Evolutionary conservation across 2,329 filamentous ascomycete species (phyloP).

Genomic region (Penicillium sp.): DNA sequence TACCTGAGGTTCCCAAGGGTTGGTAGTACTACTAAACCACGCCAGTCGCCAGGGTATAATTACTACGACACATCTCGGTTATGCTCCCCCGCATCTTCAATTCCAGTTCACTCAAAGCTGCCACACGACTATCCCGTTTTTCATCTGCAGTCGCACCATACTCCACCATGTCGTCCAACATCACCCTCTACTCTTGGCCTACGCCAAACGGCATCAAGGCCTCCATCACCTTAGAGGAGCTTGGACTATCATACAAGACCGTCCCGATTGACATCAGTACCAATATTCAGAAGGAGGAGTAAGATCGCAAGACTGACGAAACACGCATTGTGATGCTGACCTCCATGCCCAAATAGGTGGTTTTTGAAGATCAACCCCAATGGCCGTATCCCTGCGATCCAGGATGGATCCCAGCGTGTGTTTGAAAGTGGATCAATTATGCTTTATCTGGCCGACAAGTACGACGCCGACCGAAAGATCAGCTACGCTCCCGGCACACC

Average conservation of each 20-base stretch:
- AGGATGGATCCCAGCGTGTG: conserved; percentile 44
- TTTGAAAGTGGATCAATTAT: conserved; percentile 54
- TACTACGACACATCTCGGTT: neutral
- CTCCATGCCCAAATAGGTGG: conserved; percentile 32
- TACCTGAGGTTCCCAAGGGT: too few relatives aligned
- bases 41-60: neutral
- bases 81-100: conserved; percentile 7
- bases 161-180: conserved; percentile 28
- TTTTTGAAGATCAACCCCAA: conserved; percentile 56
- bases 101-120: conserved; percentile 12
- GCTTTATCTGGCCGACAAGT: conserved; percentile 50
- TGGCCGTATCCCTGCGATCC: conserved; percentile 53
- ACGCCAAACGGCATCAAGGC: conserved; percentile 43
- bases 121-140: conserved; percentile 9
- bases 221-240: conserved; percentile 44
- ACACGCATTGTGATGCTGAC: neutral
- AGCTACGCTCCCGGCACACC: conserved; percentile 48
- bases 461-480: conserved; percentile 49
- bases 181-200: conserved; percentile 36
- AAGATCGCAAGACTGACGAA: neutral
- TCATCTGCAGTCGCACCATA: conserved; percentile 15
- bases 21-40: too few relatives aligned
- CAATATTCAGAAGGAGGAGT: conserved; percentile 50
- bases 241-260: conserved; percentile 37
- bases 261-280: conserved; percentile 48